Evolutionary conservation across 2,329 filamentous ascomycete species (phyloP).

Genomic region (Trichoderma guizhouense): DNA sequence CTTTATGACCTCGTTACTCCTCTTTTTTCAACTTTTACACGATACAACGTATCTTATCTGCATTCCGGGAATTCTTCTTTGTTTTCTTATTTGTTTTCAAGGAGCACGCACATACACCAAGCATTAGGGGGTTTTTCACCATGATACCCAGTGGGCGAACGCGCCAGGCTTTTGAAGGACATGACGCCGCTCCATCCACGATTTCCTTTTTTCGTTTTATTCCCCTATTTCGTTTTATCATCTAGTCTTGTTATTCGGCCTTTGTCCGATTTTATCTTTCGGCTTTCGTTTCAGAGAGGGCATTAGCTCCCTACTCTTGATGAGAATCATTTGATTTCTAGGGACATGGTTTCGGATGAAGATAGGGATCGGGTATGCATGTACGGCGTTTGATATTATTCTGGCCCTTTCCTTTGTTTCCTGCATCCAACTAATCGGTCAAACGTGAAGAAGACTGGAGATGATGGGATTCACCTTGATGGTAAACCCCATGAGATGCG

Average conservation of each 20-base stretch:
- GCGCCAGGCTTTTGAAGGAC: slow-evolving; percentile 31
- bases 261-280: neutral
- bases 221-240: slow-evolving; percentile 1
- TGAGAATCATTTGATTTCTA: slow-evolving; percentile 14
- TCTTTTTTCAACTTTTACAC: neutral
- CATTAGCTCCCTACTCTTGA: neutral
- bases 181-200: slow-evolving; percentile 40
- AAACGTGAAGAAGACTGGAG: slow-evolving; percentile 2
- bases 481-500: neutral
- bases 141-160: slow-evolving; percentile 42
- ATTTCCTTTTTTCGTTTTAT: slow-evolving; percentile 25
- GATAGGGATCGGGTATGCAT: slow-evolving; percentile 26
- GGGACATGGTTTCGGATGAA: slow-evolving; percentile 21
- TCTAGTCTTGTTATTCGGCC: neutral
- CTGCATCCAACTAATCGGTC: slow-evolving; percentile 19
- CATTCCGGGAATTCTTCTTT: neutral
- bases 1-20: neutral
- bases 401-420: slow-evolving; percentile 16
- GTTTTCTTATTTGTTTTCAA: neutral
- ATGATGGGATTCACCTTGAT: neutral
- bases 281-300: neutral
- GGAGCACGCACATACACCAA: slow-evolving; percentile 33
- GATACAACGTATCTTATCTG: slow-evolving; percentile 8
- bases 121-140: slow-evolving; percentile 30
- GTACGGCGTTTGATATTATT: slow-evolving; percentile 30